Base-by-base conservation (phyloP, 225 moss, liverwort and hornwort species). In the Marchantia polymorpha region DNA sequence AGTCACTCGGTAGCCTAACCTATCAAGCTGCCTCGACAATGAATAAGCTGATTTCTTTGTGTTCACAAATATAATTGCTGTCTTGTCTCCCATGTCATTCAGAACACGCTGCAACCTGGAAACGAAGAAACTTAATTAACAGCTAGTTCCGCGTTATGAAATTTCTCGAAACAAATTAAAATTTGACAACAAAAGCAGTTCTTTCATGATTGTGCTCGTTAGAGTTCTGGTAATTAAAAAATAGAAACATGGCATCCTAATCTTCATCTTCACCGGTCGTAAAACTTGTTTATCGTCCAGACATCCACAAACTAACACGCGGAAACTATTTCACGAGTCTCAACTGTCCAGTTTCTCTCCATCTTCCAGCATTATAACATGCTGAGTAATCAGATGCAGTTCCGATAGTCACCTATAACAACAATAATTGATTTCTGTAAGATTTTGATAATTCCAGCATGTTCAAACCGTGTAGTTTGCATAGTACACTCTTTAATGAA, bases 1-100 rank as follows among this genome's bases (percentile, higher is more conserved):
- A 49, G 95, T 99, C 54, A 99, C 97, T 78, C 97, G 86, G 52
- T 93, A 99, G 23, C 97, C 97, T 77, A 82, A 75, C 72, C 93
- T 93, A 79, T 99, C 97, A 79, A 97, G 94, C 81, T 97, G 99
- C 84, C 95, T 91, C 39, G 99, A 95, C 84, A 99, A 77, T 0
- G 91, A 89, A 83, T 99, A 95, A 74, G 99, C 99, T 75, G 90
- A 91, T 85, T 95, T 99, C 83, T 92, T 95, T 10, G 89, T 95
- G 78, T 99, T 95, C 3, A 99, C 95, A 77, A 99, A 99, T 63
- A 99, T 90, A 48, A 99, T 99, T 39, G 95, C 99, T 27, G 95
- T 99, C 85, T 95, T 95, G 27, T 99, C 99, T 77, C 99, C 99
- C 94, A 95, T 87, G 7, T 99, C 95, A 82, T 92, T 95, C 82